A percentile compares a stretch with the other conserved stretches of the same genome.
These are phyloP conservation scores for Daldinia decipiens DNA, from an alignment of 495 filamentous ascomycete genomes.

Conservation along the genomic window DNA sequence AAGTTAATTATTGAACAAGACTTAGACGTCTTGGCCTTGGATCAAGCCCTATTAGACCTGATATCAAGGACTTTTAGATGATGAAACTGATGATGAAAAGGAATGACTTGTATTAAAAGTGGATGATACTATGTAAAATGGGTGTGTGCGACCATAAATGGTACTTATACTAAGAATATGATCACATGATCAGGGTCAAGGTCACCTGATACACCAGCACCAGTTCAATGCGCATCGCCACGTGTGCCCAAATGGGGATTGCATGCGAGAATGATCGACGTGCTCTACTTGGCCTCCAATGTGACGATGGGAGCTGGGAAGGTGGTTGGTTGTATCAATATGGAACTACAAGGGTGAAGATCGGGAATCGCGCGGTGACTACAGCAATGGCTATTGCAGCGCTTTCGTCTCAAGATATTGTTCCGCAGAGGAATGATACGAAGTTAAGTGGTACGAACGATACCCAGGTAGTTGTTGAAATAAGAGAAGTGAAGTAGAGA, in stretches of 20 bases:
- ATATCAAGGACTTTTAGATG: too few species aligned
- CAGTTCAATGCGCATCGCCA: neutral
- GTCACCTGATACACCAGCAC: too few species aligned
- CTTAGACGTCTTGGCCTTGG: too few species aligned
- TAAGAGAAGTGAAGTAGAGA: neutral
- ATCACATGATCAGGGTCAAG: too few species aligned
- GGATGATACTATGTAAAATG: too few species aligned
- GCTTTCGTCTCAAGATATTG: neutral
- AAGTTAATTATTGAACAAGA: too few species aligned
- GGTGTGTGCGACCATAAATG: too few species aligned
- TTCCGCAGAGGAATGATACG: neutral
- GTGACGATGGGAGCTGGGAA: slow-evolving; percentile 35
- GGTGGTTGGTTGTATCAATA: slow-evolving; percentile 34
- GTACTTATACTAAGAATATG: too few species aligned
- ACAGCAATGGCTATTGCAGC: neutral
- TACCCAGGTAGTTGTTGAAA: neutral
- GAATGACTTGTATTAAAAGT: too few species aligned
- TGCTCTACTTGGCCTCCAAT: slow-evolving; percentile 24
- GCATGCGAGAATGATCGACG: slow-evolving; percentile 28
- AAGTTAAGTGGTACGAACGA: neutral
- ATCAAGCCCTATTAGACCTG: too few species aligned
- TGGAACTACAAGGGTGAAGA: slow-evolving; percentile 2
- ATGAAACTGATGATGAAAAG: too few species aligned
- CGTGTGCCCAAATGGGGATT: neutral
- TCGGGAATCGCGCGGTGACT: neutral